phyloP scores from a whole-genome alignment of 2,329 filamentous ascomycete species.

The Fusarium sp. region DNA sequence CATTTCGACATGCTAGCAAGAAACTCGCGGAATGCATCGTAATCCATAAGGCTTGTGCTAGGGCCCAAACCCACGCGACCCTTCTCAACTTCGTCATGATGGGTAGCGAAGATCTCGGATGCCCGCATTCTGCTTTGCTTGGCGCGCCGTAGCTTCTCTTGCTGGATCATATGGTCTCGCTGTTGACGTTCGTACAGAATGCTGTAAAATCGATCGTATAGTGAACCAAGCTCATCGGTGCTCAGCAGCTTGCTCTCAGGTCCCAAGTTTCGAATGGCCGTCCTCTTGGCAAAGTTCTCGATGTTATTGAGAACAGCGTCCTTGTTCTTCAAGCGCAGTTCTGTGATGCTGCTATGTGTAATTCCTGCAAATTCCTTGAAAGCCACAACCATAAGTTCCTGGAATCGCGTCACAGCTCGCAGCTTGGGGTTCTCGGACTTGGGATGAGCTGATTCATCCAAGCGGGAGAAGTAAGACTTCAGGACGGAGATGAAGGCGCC shows the following conservation, averaged over 20 bases:
- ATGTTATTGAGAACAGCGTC: conserved; percentile 95
- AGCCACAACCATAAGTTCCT: conserved; percentile 98
- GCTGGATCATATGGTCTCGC: conserved; percentile 81
- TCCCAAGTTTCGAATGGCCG: conserved; percentile 94
- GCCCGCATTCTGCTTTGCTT: conserved; percentile 69
- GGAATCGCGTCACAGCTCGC: conserved; percentile 93
- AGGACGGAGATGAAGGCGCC: conserved; percentile 97
- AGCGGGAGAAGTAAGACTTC: conserved; percentile 92
- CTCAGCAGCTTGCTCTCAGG: conserved; percentile 94
- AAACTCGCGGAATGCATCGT: conserved; percentile 95
- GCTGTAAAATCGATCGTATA: conserved; percentile 96
- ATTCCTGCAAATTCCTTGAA: conserved; percentile 99
- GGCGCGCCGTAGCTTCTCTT: conserved; percentile 77
- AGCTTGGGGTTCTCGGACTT: conserved; percentile 96
- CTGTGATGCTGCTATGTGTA: conserved; percentile 91
- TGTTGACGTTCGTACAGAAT: conserved; percentile 94
- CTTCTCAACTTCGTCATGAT: conserved; percentile 76
- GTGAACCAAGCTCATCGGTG: conserved; percentile 85
- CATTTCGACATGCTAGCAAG: conserved; percentile 90
- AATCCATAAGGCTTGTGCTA: conserved; percentile 95
- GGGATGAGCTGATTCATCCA: conserved; percentile 96
- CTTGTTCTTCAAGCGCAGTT: conserved; percentile 92
- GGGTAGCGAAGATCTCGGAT: conserved; percentile 56
- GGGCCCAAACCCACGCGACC: conserved; percentile 90
- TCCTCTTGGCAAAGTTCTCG: conserved; percentile 96